A percentile compares a stretch with the other conserved stretches of the same genome.
These are phyloP conservation scores for Kernera saxatilis DNA, from an alignment of 345 rosid species.

Conservation along the genomic window DNA sequence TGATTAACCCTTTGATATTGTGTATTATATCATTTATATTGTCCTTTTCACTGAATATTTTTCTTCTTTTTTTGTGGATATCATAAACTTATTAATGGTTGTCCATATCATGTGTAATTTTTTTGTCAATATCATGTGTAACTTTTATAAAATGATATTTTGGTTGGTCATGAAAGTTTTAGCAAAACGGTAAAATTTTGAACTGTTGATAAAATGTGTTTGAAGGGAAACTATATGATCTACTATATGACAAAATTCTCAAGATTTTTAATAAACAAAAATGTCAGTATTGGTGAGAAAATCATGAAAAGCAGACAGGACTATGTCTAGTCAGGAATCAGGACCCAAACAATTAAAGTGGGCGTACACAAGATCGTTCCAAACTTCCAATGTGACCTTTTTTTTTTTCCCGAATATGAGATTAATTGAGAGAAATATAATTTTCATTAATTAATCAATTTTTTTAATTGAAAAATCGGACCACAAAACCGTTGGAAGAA, in stretches of 20 bases:
- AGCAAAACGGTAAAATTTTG: not conserved
- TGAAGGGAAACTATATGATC: not conserved
- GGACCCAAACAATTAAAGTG: slow-evolving; percentile 23
- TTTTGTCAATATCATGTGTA: not conserved
- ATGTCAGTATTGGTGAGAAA: not conserved
- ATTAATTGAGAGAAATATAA: not conserved
- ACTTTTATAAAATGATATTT: not conserved
- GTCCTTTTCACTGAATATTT: slow-evolving; percentile 22
- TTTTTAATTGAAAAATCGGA: not conserved
- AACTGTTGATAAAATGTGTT: not conserved
- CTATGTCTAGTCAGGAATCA: not conserved
- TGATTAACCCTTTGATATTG: slow-evolving; percentile 9
- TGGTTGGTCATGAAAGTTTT: not conserved
- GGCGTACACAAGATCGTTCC: not conserved
- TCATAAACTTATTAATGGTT: not conserved
- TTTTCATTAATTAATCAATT: not conserved
- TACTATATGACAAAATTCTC: not conserved
- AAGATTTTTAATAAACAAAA: not conserved
- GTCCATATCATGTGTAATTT: not conserved
- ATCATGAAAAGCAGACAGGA: not conserved
- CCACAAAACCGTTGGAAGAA: not conserved
- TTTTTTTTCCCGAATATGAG: not conserved
- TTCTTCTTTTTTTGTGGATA: slow-evolving; percentile 5
- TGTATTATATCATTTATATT: not conserved
- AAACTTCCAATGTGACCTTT: not conserved